Base-by-base conservation (phyloP, 257 asterid genomes). In the Linderniella brevidens region DNA sequence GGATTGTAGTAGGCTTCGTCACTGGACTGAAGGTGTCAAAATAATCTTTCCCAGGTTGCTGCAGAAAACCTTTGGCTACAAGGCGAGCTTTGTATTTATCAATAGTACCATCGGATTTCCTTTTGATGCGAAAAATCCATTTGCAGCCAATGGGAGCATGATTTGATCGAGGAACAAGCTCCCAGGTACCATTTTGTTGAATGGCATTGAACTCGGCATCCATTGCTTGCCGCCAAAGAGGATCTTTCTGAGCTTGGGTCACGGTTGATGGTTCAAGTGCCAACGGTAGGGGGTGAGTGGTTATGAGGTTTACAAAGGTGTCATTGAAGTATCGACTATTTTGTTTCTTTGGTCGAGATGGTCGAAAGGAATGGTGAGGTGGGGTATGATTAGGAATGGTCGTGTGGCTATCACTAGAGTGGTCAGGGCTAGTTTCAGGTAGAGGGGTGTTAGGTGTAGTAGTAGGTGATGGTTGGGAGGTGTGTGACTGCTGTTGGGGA, bases 81-180 rank as follows among this genome's bases (percentile, higher is more conserved):
- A 55, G 29, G 10, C 59, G 52, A 8, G 52, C 52, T n/a, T n/a
- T n/a, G n/a, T n/a, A 39, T 16, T 48, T 36, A 12, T 37, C 41
- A 18, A 57, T 19, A 9, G 48, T 13, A 1, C 52, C 49, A 38
- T 57, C 48, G n/a, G 41, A 8, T 5, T n/a, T n/a, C 4, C 51
- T 2, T 32, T 54, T 54, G 8, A 47, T 41, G 7, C 55, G 19
- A 19, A 57, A 57, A 0, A 48, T 13, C 36, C 37, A 53, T 15
- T 19, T 53, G 41, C 58, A 53, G 0, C 41, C 49, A 13, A 53
- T 8, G 15, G 48, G 48, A 19, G 17, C 0, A 40, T 53, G 39
- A 25, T 14, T 20, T 8, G 0, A 3, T 0, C 4, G 25, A 4
- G 55, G 61, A 13, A 57, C 61, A 0, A 57, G 11, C 9, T 48